Conservation (phyloP, 768 basidiomycete genomes). For the Suillus americanus region DNA sequence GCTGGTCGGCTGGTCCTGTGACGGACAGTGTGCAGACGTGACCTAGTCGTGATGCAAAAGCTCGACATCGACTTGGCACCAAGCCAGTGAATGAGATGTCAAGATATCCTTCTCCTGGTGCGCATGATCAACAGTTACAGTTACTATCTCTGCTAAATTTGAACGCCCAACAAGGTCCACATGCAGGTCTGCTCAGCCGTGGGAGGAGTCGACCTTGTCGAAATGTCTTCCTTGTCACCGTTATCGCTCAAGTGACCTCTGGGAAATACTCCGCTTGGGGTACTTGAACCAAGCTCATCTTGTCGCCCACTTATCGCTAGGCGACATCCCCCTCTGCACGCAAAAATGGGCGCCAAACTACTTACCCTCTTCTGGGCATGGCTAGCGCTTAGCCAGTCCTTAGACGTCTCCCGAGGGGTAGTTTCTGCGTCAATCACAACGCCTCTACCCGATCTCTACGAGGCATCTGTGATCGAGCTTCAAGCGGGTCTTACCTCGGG, state of each 20-base stretch:
- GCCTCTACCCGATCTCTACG: conserved; percentile 39
- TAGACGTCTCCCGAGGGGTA: neutral
- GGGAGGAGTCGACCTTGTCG: neutral
- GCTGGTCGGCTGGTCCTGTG: neutral
- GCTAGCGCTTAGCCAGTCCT: conserved; percentile 1
- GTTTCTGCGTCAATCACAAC: conserved; percentile 15
- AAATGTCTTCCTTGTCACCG: conserved; percentile 8
- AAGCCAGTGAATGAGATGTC: neutral
- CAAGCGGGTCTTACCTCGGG: conserved; percentile 37
- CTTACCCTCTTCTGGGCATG: conserved; percentile 3
- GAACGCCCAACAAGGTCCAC: neutral
- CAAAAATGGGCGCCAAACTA: conserved; percentile 4
- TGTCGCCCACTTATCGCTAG: neutral
- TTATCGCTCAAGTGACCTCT: conserved; percentile 5
- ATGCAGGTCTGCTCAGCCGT: conserved; percentile 1
- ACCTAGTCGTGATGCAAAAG: neutral
- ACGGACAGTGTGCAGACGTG: neutral
- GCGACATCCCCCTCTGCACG: neutral
- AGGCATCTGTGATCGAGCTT: conserved; percentile 39
- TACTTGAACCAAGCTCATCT: neutral
- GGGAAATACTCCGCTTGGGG: neutral
- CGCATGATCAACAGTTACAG: neutral
- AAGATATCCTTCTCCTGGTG: neutral
- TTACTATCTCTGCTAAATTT: neutral
- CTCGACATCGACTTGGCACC: neutral